phyloP scores from a whole-genome alignment of 768 basidiomycete species.

The Mycena capillaripes region DNA sequence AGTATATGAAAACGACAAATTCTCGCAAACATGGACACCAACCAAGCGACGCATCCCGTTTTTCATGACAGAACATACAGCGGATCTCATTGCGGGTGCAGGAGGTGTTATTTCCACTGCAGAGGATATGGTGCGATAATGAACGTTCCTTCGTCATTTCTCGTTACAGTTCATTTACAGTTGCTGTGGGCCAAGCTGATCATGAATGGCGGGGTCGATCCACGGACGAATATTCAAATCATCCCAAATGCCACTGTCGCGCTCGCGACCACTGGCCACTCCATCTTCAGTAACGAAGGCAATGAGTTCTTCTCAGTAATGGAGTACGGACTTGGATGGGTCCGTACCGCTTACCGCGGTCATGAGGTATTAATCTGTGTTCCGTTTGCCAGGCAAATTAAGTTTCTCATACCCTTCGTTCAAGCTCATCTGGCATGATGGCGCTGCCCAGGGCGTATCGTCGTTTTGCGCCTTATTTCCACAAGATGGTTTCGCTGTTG shows the following conservation, averaged over 20 bases:
- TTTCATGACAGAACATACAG: constrained; percentile 38
- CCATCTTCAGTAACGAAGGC: constrained; percentile 37
- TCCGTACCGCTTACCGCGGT: constrained; percentile 51
- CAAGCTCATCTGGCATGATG: constrained; percentile 51
- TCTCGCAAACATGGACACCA: constrained; percentile 27
- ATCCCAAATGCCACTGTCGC: constrained; percentile 44
- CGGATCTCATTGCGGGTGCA: constrained; percentile 49
- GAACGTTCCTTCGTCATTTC: not conserved
- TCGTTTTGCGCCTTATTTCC: constrained; percentile 47
- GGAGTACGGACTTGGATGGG: constrained; percentile 62
- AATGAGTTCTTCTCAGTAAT: constrained; percentile 42
- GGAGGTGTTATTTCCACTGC: constrained; percentile 59
- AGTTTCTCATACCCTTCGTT: not conserved
- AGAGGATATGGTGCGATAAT: constrained; percentile 59
- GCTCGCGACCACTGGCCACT: constrained; percentile 40
- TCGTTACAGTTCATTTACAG: constrained; percentile 41
- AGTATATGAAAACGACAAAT: constrained; percentile 47
- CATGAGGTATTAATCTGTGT: constrained; percentile 58
- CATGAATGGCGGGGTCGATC: constrained; percentile 50
- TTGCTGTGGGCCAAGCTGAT: constrained; percentile 54
- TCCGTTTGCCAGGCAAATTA: no score
- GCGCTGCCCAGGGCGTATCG: constrained; percentile 51
- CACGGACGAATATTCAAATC: constrained; percentile 46
- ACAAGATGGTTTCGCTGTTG: constrained; percentile 50
- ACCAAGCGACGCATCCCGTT: constrained; percentile 26